A percentile compares a stretch with the other conserved stretches of the same genome.
Evolutionary conservation across 176 grass and related monocot genomes (phyloP).

Genomic region (maize (Zea mays)): DNA sequence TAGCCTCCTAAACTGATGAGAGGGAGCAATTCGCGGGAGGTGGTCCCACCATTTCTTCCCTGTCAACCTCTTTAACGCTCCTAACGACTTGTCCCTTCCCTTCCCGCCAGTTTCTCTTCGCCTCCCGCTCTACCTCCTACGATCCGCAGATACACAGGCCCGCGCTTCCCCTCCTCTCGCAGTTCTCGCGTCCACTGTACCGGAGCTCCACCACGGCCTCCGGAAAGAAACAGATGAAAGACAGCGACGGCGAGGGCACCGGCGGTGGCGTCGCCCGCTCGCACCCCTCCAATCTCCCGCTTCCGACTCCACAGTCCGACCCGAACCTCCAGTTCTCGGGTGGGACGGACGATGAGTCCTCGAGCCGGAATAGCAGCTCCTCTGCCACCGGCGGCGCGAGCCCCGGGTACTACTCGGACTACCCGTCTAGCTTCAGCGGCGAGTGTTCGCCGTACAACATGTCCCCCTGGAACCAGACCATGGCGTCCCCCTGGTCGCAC

Average conservation of each 20-base stretch:
- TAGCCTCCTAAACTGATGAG: slow-evolving; percentile 23
- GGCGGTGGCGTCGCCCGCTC: slow-evolving; percentile 46
- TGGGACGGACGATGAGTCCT: slow-evolving; percentile 53
- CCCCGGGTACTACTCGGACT: slow-evolving; percentile 59
- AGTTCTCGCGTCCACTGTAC: slow-evolving; percentile 21
- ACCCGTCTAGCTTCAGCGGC: slow-evolving; percentile 76
- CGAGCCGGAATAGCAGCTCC: slow-evolving; percentile 74
- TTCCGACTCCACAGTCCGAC: slow-evolving; percentile 48
- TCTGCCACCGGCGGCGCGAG: slow-evolving; percentile 54
- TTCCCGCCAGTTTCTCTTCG: slow-evolving; percentile 47
- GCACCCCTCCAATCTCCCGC: slow-evolving; percentile 51
- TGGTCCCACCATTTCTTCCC: slow-evolving; percentile 11
- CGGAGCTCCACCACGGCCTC: slow-evolving; percentile 21
- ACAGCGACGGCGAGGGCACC: slow-evolving; percentile 55
- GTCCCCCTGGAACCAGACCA: slow-evolving; percentile 90
- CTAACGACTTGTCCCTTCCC: slow-evolving; percentile 37
- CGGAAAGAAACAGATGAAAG: slow-evolving; percentile 42
- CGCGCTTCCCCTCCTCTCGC: background rate
- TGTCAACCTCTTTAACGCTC: slow-evolving; percentile 26
- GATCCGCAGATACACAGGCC: slow-evolving; percentile 38
- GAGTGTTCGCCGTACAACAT: slow-evolving; percentile 91
- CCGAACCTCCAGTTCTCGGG: slow-evolving; percentile 49
- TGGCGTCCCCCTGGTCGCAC: slow-evolving; percentile 81
- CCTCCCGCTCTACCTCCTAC: slow-evolving; percentile 33
- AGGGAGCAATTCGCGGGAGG: slow-evolving; percentile 28